These are phyloP conservation scores for Fistulifera pelliculosa DNA, from an alignment of 108 stramenopile species.

Conservation along the genomic window DNA sequence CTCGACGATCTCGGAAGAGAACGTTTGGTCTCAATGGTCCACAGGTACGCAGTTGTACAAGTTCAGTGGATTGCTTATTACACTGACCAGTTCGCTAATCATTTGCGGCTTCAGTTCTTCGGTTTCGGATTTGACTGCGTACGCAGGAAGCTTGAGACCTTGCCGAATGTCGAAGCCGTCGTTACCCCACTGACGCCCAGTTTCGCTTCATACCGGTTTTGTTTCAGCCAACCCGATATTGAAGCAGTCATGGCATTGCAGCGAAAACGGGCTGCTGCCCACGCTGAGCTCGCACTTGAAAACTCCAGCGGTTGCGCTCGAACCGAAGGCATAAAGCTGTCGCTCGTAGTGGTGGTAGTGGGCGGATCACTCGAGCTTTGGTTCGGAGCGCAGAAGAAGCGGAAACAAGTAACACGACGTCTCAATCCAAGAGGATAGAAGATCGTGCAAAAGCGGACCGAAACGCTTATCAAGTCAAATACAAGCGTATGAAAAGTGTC, in stretches of 20 bases:
- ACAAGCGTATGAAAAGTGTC: constrained; percentile 48
- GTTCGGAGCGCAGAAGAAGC: constrained; percentile 46
- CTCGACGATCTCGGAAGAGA: constrained; percentile 24
- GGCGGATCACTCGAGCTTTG: constrained; percentile 60
- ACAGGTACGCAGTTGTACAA: constrained; percentile 16
- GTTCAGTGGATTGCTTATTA: no score
- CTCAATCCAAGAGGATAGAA: constrained; percentile 1
- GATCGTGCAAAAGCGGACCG: constrained; percentile 34
- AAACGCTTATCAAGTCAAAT: constrained; percentile 33
- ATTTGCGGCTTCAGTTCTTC: constrained; percentile 34
- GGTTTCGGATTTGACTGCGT: constrained; percentile 54
- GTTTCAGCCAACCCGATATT: constrained; percentile 34
- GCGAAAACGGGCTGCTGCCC: constrained; percentile 47
- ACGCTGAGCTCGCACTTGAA: constrained; percentile 52
- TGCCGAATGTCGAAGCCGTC: constrained; percentile 36
- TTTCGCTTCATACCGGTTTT: constrained; percentile 43
- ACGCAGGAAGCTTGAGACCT: constrained; percentile 35
- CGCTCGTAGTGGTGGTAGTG: constrained; percentile 38
- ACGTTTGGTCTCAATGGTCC: constrained; percentile 56
- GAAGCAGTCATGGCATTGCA: constrained; percentile 43
- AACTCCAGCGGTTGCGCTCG: constrained; percentile 60
- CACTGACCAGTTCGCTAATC: background rate
- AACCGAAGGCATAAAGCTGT: constrained; percentile 55
- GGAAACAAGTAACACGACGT: constrained; percentile 11
- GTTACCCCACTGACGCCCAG: constrained; percentile 31